Percentiles rank a stretch among this genome's conserved stretches.
phyloP scores from a whole-genome alignment of 2,329 filamentous ascomycete genomes.

The Xylaria sp. region DNA sequence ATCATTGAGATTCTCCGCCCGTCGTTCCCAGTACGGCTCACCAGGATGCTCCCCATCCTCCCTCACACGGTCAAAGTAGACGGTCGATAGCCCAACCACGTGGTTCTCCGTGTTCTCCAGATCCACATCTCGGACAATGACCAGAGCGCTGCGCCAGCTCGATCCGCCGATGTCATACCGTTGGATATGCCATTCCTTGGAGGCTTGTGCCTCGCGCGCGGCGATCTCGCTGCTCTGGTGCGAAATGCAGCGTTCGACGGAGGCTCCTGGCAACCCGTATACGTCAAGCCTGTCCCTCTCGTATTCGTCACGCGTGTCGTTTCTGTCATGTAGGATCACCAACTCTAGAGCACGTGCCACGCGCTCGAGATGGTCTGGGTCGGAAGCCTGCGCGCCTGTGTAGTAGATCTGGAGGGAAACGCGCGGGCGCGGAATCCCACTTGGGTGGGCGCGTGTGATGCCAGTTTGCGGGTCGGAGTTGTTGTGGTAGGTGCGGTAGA shows the following conservation, averaged over 20 bases:
- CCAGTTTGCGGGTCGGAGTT: too few species aligned
- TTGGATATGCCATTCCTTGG: conserved; percentile 23
- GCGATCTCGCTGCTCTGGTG: conserved; percentile 23
- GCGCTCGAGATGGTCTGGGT: conserved; percentile 10
- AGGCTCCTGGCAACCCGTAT: conserved; percentile 17
- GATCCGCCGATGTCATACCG: conserved; percentile 16
- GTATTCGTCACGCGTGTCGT: too few species aligned
- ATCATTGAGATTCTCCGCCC: conserved; percentile 10
- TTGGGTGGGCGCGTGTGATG: too few species aligned
- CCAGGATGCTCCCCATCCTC: too few species aligned
- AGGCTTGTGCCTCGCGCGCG: conserved; percentile 3
- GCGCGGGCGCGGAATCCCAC: conserved; percentile 20
- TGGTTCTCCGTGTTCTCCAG: conserved; percentile 2
- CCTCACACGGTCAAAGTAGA: conserved; percentile 14
- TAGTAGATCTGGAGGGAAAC: conserved; percentile 18
- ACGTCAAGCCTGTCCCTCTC: conserved; percentile 20
- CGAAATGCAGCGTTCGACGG: too few species aligned
- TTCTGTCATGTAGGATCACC: too few species aligned
- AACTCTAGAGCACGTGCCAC: conserved; percentile 21
- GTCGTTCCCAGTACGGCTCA: conserved; percentile 4
- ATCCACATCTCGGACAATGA: conserved; percentile 14
- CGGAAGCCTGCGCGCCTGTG: conserved; percentile 22
- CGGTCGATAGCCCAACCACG: conserved; percentile 7
- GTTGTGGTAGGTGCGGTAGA: too few species aligned
- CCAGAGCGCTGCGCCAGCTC: conserved; percentile 12